Evolutionary conservation across 768 basidiomycete genomes (phyloP).

Genomic region (Leucosporidium creatinivorum): DNA sequence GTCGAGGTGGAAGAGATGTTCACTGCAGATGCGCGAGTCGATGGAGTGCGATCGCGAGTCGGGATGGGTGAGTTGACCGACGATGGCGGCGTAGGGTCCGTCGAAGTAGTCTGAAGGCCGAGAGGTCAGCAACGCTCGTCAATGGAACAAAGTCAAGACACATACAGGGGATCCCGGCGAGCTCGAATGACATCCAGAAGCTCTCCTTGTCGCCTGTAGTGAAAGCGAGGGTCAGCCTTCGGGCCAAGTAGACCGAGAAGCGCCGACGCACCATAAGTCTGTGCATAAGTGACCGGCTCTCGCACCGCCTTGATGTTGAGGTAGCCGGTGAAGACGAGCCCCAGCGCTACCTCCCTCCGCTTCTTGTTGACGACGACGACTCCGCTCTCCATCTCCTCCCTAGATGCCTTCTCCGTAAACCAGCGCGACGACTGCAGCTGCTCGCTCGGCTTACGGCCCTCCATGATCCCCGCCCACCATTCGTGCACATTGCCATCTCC

Average conservation of each 20-base stretch:
- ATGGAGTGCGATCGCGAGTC: slow-evolving; percentile 26
- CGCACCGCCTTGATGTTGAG: slow-evolving; percentile 25
- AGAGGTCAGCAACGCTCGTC: slow-evolving; percentile 9
- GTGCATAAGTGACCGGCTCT: slow-evolving; percentile 30
- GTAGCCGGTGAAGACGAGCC: slow-evolving; percentile 21
- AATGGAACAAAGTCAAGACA: background rate
- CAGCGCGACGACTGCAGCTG: slow-evolving; percentile 18
- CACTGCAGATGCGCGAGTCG: slow-evolving; percentile 3
- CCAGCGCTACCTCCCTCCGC: slow-evolving; percentile 10
- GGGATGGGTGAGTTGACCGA: slow-evolving; percentile 31
- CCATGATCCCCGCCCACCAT: slow-evolving; percentile 29
- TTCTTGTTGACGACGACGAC: slow-evolving; percentile 32
- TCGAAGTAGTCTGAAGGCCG: background rate
- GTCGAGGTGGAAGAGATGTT: background rate
- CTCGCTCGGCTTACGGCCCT: slow-evolving; percentile 11
- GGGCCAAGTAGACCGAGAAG: too few species aligned
- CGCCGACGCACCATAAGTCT: slow-evolving; percentile 28
- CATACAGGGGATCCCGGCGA: slow-evolving; percentile 3
- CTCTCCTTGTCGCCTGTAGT: slow-evolving; percentile 33
- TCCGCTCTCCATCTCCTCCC: slow-evolving; percentile 34
- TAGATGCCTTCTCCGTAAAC: slow-evolving; percentile 19
- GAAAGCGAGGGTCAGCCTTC: too few species aligned
- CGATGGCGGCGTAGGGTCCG: slow-evolving; percentile 7
- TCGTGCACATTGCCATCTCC: slow-evolving; percentile 31
- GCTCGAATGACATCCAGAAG: slow-evolving; percentile 33